These are phyloP conservation scores for Jaapia argillacea DNA, from an alignment of 768 basidiomycete species.

Conservation along the genomic window DNA sequence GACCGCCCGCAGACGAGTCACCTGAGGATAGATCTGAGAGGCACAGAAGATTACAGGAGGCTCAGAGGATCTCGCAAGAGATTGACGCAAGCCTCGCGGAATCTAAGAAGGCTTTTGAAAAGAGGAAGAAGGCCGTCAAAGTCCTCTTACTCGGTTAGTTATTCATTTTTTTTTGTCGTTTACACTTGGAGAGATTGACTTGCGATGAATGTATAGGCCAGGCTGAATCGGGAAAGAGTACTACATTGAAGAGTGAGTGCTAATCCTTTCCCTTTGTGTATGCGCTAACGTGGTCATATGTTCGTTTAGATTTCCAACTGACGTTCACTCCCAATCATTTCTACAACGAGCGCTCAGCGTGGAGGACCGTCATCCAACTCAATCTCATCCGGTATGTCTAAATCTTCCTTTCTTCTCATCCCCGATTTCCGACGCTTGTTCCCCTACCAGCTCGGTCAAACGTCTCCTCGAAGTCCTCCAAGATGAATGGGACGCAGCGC, in stretches of 20 bases:
- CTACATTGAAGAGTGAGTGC: slow-evolving; percentile 20
- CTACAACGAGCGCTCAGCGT: slow-evolving; percentile 42
- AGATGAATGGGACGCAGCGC: slow-evolving; percentile 32
- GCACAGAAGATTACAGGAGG: slow-evolving; percentile 28
- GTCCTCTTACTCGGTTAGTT: slow-evolving; percentile 43
- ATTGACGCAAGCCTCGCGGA: slow-evolving; percentile 40
- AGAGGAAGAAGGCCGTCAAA: slow-evolving; percentile 40
- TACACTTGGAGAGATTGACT: neutral
- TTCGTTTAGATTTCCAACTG: slow-evolving; percentile 50
- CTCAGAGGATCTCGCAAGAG: slow-evolving; percentile 30
- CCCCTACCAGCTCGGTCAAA: slow-evolving; percentile 39
- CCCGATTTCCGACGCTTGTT: neutral
- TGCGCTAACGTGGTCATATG: neutral
- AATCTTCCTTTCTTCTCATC: neutral
- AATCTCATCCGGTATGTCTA: slow-evolving; percentile 54
- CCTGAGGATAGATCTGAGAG: slow-evolving; percentile 25
- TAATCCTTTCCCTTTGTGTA: neutral
- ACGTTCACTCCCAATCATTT: slow-evolving; percentile 55
- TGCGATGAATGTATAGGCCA: slow-evolving; percentile 28
- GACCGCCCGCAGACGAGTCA: slow-evolving; percentile 25
- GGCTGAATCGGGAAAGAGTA: slow-evolving; percentile 50
- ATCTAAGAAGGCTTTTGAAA: slow-evolving; percentile 34
- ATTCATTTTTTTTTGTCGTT: neutral
- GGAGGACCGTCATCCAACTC: slow-evolving; percentile 59
- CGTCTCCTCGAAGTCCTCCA: slow-evolving; percentile 43